Conservation (phyloP, 371 early-diverging fungal genomes). For the Mucor piriformis region DNA sequence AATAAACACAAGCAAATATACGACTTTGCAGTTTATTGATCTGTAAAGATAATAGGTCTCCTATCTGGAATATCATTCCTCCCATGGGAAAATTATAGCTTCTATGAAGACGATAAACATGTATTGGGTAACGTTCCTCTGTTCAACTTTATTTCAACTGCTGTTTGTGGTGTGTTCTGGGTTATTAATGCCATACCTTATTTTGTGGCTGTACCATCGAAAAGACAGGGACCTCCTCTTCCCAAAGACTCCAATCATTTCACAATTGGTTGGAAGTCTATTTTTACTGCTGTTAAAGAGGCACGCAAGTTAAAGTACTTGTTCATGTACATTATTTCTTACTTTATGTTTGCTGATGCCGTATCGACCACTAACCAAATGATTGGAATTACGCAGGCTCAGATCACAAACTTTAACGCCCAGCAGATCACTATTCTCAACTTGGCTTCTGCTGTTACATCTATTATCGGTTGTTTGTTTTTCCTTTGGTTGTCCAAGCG, state of each 20-base stretch:
- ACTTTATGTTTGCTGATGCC: conserved; percentile 64
- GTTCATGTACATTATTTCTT: conserved; percentile 58
- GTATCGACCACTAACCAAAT: conserved; percentile 57
- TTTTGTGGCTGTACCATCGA: conserved; percentile 41
- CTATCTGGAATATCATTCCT: conserved; percentile 46
- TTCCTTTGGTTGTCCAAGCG: conserved; percentile 43
- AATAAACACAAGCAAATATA: not conserved
- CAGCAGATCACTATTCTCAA: conserved; percentile 44
- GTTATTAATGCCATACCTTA: conserved; percentile 50
- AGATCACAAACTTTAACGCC: conserved; percentile 44
- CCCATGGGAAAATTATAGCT: conserved; percentile 35
- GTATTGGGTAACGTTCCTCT: conserved; percentile 47
- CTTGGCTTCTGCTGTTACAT: conserved; percentile 47
- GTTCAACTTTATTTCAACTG: conserved; percentile 48
- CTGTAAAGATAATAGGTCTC: conserved; percentile 1
- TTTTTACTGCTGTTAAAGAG: conserved; percentile 38
- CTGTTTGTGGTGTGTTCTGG: conserved; percentile 51
- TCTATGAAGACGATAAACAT: conserved; percentile 22
- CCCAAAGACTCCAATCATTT: conserved; percentile 36
- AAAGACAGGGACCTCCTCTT: conserved; percentile 44
- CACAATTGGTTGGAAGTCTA: conserved; percentile 54
- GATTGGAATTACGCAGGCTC: conserved; percentile 44
- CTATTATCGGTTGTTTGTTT: conserved; percentile 51
- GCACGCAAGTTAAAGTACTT: conserved; percentile 51
- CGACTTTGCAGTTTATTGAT: not conserved